Evolutionary conservation across 257 asterid genomes (phyloP).

Genomic region (Prunella vulgaris): DNA sequence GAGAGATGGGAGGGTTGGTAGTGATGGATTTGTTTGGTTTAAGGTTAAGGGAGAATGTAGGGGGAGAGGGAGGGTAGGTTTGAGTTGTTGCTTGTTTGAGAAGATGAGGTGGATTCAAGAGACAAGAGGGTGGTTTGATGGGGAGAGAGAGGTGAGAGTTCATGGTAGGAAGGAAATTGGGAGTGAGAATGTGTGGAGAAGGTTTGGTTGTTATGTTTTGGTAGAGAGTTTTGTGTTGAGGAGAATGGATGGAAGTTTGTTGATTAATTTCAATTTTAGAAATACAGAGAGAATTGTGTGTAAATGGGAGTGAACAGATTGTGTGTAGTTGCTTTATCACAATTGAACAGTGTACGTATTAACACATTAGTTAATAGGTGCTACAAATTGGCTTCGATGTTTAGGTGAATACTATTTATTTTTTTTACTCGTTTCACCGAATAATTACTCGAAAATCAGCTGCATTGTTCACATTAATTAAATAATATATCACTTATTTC

Average conservation of each 20-base stretch:
- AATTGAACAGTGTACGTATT: too few relatives aligned
- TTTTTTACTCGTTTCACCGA: too few relatives aligned
- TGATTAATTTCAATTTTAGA: conserved; percentile 51
- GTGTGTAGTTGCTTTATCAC: too few relatives aligned
- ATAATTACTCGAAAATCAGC: too few relatives aligned
- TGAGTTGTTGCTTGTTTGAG: conserved; percentile 42
- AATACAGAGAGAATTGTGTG: conserved; percentile 42
- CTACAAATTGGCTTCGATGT: too few relatives aligned
- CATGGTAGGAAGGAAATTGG: conserved; percentile 43
- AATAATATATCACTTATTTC: too few relatives aligned
- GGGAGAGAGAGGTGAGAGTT: conserved; percentile 51
- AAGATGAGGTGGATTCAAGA: conserved; percentile 65
- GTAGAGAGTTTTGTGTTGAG: conserved; percentile 76
- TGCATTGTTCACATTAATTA: too few relatives aligned
- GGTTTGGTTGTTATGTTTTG: conserved; percentile 67
- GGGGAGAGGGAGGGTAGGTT: conserved; percentile 43
- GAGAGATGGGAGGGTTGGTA: conserved; percentile 31
- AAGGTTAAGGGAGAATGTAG: conserved; percentile 29
- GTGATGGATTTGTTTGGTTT: conserved; percentile 51
- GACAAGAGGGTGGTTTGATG: conserved; percentile 72
- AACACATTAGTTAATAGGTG: too few relatives aligned
- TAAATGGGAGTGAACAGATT: conserved; percentile 54
- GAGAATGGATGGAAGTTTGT: conserved; percentile 66
- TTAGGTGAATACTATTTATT: too few relatives aligned
- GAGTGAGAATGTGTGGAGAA: conserved; percentile 44